Percentiles rank a stretch among this genome's conserved stretches.
phyloP scores from a whole-genome alignment of 441 rosid genomes.

The Erodium moschatum region DNA sequence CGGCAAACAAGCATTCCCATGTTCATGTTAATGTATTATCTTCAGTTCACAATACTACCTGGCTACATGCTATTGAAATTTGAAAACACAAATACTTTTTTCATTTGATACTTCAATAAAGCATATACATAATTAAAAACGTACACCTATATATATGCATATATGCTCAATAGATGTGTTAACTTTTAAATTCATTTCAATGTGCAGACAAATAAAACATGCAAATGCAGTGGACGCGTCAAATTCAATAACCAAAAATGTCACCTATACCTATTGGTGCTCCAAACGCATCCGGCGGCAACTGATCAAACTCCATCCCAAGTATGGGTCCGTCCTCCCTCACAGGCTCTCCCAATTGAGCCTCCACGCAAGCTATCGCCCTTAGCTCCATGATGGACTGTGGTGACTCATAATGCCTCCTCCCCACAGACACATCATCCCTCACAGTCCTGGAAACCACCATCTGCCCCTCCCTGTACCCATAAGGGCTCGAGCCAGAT shows the following conservation, averaged over 20 bases:
- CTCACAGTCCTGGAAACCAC: conserved; percentile 22
- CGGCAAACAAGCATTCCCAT: not conserved
- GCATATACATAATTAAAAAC: not conserved
- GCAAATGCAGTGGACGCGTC: not conserved
- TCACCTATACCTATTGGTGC: conserved; percentile 55
- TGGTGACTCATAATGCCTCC: conserved; percentile 50
- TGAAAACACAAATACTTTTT: not conserved
- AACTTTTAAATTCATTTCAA: not conserved
- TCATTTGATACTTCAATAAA: not conserved
- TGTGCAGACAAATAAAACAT: not conserved
- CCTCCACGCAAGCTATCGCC: conserved; percentile 84
- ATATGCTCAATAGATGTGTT: no score
- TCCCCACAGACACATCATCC: conserved; percentile 34
- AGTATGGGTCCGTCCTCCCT: conserved; percentile 93
- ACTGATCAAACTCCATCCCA: conserved; percentile 90
- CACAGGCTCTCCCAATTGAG: conserved; percentile 84
- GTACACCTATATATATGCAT: not conserved
- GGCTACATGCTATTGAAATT: no score
- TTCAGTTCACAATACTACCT: not conserved
- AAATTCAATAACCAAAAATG: not conserved
- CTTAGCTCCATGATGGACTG: conserved; percentile 60
- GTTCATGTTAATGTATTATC: not conserved
- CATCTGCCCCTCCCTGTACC: conserved; percentile 32
- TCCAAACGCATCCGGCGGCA: conserved; percentile 95
- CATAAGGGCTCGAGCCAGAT: conserved; percentile 39